phyloP scores from a whole-genome alignment of 305 asterid species.

The Withania somnifera region DNA sequence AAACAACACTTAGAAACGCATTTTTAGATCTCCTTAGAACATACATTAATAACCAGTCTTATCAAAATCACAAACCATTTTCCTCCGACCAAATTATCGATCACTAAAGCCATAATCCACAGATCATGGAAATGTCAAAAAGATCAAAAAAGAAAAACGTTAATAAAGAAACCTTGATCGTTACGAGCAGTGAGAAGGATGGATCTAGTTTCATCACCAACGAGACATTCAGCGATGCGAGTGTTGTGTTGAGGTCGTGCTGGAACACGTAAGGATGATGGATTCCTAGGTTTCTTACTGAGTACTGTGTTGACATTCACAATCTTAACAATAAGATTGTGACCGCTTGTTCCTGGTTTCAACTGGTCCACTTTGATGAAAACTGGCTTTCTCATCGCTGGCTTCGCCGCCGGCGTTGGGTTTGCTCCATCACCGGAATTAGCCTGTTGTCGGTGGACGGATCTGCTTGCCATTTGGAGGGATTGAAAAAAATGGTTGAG shows the following conservation, averaged over 20 bases:
- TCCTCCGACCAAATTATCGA: not conserved
- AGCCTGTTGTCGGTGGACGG: conserved; percentile 13
- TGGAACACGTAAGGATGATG: conserved; percentile 33
- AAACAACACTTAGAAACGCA: not conserved
- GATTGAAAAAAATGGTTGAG: not conserved
- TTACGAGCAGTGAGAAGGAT: conserved; percentile 86
- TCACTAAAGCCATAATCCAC: not conserved
- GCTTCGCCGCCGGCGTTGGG: conserved; percentile 9
- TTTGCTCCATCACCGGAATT: conserved; percentile 9
- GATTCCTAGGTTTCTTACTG: conserved; percentile 34
- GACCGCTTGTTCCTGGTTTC: conserved; percentile 68
- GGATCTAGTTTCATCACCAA: conserved; percentile 73
- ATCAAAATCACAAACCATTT: not conserved
- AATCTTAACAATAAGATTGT: conserved; percentile 51
- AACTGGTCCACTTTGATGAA: conserved; percentile 50
- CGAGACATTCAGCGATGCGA: conserved; percentile 63
- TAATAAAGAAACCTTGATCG: conserved; percentile 57
- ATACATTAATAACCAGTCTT: not conserved
- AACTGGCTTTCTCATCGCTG: conserved; percentile 56
- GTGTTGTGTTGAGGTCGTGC: conserved; percentile 33
- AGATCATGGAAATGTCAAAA: not conserved
- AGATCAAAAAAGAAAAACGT: too few relatives aligned
- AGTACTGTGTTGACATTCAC: conserved; percentile 41
- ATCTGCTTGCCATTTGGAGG: conserved; percentile 35
- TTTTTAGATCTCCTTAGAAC: not conserved